Evolutionary conservation across 768 basidiomycete genomes (phyloP), one percentile per base, ranked within the genome.

Genomic region (Tylopilus sp.): DNA sequence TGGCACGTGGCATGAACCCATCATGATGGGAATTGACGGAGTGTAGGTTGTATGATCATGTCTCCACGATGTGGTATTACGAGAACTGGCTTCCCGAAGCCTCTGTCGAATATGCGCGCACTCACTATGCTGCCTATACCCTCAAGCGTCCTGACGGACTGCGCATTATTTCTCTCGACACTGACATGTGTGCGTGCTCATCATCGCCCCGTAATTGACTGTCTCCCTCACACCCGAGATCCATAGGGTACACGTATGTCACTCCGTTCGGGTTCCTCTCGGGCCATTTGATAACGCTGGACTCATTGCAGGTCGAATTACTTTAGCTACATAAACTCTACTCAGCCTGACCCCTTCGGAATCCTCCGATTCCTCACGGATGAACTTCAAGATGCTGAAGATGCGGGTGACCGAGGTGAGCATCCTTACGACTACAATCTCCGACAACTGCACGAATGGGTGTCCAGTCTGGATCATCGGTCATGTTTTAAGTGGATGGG

Each of bases 331-430:
- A 71, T 80, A 56, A 79, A 79, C 57, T 63, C 75, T 31, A 71
- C 69, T 9, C 52, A 66, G n/a, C 67, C 72, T 5, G 79, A 80
- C 54, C 64, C 68, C 25, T 78, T 73, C 18, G 79, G 79, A 17
- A 76, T 79, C 67, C 66, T 80, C 36, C 67, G 73, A 15, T 80
- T 76, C 65, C 57, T 80, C 43, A 79, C 79, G 2, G 74, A 78
- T 38, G 79, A 79, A 48, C 69, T 80, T 10, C 79, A 80, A 56
- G 75, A 68, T n/a, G 76, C 78, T 0, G 79, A 80, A 52, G 77
- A 80, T 46, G 64, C 67, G 0, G 75, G 75, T 1, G 73, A 79
- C 28, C 63, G 75, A 57, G 76, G 77, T 72, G 51, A 17, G 65
- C 7, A 20, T 22, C 26, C 5, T 9, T 1, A 18, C 11, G 9